phyloP scores from a whole-genome alignment of 768 basidiomycete genomes.

The Austroboletus festivus region DNA sequence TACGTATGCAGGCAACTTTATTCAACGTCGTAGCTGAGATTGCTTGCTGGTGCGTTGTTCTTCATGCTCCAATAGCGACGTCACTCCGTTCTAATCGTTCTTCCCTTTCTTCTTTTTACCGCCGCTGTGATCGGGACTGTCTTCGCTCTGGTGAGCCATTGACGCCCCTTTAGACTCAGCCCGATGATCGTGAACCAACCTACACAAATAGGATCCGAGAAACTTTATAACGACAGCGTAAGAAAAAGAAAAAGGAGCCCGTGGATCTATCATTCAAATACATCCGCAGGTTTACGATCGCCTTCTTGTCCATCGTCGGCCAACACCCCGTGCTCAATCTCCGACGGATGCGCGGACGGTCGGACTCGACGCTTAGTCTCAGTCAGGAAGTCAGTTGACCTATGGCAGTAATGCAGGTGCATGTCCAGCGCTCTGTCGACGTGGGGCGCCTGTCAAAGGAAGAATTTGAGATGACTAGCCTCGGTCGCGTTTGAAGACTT shows the following conservation, averaged over 20 bases:
- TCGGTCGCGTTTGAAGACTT: too few relatives aligned
- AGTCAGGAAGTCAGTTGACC: constrained; percentile 12
- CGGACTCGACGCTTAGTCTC: constrained; percentile 10
- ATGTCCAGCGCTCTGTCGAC: background rate
- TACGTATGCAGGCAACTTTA: constrained; percentile 1
- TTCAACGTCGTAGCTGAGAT: constrained; percentile 7
- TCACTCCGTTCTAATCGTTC: too few relatives aligned
- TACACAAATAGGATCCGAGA: constrained; percentile 14
- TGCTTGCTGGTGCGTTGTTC: constrained; percentile 13
- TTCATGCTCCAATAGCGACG: background rate
- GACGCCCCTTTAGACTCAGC: too few relatives aligned
- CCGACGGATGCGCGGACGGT: constrained; percentile 2
- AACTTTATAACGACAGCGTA: background rate
- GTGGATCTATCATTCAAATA: background rate
- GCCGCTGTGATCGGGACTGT: constrained; percentile 2
- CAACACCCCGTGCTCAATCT: constrained; percentile 26
- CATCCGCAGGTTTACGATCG: constrained; percentile 5
- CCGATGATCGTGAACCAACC: too few relatives aligned
- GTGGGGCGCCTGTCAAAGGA: background rate
- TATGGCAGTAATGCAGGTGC: constrained; percentile 1
- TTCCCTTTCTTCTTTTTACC: too few relatives aligned
- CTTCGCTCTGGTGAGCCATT: too few relatives aligned
- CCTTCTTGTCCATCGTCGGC: constrained; percentile 13
- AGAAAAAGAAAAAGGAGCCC: background rate
- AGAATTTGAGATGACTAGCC: background rate